Conservation (phyloP, 192 early-diverging fungal species). For the Coemansia sp. region DNA sequence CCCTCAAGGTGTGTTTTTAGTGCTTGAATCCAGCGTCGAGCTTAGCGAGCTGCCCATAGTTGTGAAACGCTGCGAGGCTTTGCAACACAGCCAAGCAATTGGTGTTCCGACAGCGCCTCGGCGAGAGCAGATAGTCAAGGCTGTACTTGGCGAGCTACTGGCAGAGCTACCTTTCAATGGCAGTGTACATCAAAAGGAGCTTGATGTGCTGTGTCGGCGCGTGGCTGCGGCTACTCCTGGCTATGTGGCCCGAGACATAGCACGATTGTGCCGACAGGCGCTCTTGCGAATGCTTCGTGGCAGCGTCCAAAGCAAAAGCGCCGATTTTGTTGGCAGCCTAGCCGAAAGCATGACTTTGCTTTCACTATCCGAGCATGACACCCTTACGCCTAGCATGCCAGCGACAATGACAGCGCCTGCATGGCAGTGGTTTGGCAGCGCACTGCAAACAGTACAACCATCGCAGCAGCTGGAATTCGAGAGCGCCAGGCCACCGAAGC, state of each 20-base stretch:
- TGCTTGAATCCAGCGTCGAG: slow-evolving; percentile 31
- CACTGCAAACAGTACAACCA: slow-evolving; percentile 60
- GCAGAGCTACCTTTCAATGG: not conserved
- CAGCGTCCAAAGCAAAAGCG: not conserved
- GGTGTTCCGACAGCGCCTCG: slow-evolving; percentile 20
- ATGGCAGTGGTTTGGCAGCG: slow-evolving; percentile 34
- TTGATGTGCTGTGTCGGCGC: not conserved
- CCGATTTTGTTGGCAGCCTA: not conserved
- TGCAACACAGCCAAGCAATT: slow-evolving; percentile 18
- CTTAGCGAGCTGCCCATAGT: slow-evolving; percentile 20
- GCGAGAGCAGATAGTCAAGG: slow-evolving; percentile 21
- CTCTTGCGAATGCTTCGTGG: slow-evolving; percentile 21
- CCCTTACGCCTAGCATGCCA: not conserved
- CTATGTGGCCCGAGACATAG: slow-evolving; percentile 47
- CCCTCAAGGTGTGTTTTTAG: slow-evolving; percentile 26
- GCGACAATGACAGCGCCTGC: not conserved
- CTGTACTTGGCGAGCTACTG: not conserved
- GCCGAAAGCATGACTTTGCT: slow-evolving; percentile 9
- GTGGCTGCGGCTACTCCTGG: slow-evolving; percentile 45
- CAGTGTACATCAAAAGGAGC: not conserved
- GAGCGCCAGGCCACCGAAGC: slow-evolving; percentile 46
- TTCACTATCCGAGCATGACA: not conserved
- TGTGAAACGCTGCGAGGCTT: slow-evolving; percentile 14
- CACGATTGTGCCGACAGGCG: slow-evolving; percentile 34
- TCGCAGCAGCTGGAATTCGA: slow-evolving; percentile 66